phyloP scores from a whole-genome alignment of 169 alveolate species.

The Babesia ovata region DNA sequence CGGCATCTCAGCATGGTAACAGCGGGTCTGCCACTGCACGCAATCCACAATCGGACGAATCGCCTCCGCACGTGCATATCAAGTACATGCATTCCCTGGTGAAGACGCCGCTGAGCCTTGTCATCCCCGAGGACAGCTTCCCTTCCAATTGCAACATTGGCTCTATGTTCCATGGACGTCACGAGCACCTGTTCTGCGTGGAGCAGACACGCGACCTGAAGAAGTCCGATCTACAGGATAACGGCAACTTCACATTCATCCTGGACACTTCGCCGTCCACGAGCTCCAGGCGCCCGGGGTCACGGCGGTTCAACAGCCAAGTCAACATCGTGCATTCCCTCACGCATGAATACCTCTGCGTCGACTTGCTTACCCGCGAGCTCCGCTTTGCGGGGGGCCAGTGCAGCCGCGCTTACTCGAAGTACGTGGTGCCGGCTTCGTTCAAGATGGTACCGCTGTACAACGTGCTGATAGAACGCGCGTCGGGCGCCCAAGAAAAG shows the following conservation, averaged over 20 bases:
- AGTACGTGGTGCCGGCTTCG: slow-evolving; percentile 52
- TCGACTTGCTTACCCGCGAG: slow-evolving; percentile 52
- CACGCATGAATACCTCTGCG: slow-evolving; percentile 55
- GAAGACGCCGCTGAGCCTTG: not conserved
- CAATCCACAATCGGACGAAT: not conserved
- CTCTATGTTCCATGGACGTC: slow-evolving; percentile 46
- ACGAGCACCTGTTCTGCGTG: slow-evolving; percentile 49
- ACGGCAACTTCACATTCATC: slow-evolving; percentile 49
- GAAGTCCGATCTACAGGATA: slow-evolving; percentile 22
- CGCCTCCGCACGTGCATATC: slow-evolving; percentile 29
- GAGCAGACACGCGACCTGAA: slow-evolving; percentile 28
- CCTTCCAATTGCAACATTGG: slow-evolving; percentile 33
- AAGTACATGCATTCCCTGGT: slow-evolving; percentile 37
- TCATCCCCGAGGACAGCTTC: slow-evolving; percentile 22
- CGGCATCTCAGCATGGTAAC: not conserved
- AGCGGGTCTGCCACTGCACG: not conserved
- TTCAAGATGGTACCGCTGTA: slow-evolving; percentile 51
- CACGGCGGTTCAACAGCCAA: slow-evolving; percentile 11
- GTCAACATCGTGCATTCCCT: slow-evolving; percentile 31
- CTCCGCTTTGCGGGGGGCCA: slow-evolving; percentile 27
- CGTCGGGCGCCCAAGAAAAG: not conserved
- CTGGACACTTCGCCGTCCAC: slow-evolving; percentile 25
- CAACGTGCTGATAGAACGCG: slow-evolving; percentile 11
- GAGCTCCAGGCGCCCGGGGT: not conserved
- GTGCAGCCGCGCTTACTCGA: slow-evolving; percentile 12